Conservation (phyloP, 73 alveolate species). For the Effrenium voratum region DNA sequence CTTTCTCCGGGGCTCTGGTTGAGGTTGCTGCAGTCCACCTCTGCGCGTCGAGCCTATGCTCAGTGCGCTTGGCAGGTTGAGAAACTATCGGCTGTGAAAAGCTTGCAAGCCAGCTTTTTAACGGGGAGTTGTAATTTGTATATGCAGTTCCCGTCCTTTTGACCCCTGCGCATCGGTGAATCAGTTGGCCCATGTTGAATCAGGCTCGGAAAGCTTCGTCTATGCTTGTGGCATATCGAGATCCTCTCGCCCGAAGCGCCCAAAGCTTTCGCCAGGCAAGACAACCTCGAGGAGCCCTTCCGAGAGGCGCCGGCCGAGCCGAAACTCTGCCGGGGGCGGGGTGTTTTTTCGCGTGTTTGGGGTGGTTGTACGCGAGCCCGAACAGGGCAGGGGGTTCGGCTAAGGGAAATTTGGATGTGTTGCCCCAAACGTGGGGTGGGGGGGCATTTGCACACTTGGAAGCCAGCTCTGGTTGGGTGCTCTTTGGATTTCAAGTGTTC, state of each 20-base stretch:
- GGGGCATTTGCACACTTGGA: neutral
- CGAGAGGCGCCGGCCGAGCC: slow-evolving; percentile 47
- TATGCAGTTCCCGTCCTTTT: too few relatives aligned
- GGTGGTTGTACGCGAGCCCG: too few relatives aligned
- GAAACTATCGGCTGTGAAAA: neutral
- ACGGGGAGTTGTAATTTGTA: too few relatives aligned
- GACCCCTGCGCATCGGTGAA: too few relatives aligned
- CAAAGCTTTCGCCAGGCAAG: slow-evolving; percentile 26
- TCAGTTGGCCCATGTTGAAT: neutral
- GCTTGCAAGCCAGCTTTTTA: too few relatives aligned
- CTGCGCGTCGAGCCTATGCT: slow-evolving; percentile 15
- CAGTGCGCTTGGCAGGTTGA: too few relatives aligned
- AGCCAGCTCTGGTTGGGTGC: neutral
- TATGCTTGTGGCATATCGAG: too few relatives aligned
- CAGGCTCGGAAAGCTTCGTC: neutral
- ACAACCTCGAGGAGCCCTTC: slow-evolving; percentile 33
- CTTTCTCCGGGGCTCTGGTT: too few relatives aligned
- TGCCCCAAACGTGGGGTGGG: too few relatives aligned
- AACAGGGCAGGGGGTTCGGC: too few relatives aligned
- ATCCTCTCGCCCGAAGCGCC: too few relatives aligned
- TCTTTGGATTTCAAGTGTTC: neutral
- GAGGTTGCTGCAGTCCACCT: neutral
- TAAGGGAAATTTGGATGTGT: too few relatives aligned
- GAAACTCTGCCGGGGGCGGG: neutral
- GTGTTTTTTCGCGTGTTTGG: neutral